Evolutionary conservation across 2,329 filamentous ascomycete genomes (phyloP).

Genomic region (Sporothrix schenckii): DNA sequence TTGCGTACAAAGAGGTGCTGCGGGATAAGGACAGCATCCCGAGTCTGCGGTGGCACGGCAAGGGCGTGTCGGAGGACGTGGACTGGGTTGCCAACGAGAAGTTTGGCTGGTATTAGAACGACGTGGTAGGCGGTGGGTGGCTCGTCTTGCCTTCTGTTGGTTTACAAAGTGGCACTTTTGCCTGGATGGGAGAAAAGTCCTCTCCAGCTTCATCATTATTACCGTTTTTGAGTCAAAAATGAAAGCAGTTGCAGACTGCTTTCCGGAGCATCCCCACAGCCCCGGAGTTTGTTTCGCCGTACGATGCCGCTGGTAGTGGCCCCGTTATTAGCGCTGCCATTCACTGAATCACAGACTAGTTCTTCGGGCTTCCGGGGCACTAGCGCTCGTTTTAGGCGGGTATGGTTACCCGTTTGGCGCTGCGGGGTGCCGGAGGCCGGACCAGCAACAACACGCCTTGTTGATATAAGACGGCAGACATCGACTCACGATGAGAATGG

Average conservation of each 20-base stretch:
- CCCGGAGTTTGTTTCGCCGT: neutral
- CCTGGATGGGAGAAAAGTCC: neutral
- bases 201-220: neutral
- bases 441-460: neutral
- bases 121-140: neutral
- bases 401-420: conserved; percentile 25
- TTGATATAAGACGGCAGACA: neutral
- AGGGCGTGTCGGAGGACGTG: conserved; percentile 53
- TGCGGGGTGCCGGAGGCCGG: neutral
- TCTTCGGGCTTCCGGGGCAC: neutral
- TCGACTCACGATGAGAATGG: too few relatives aligned
- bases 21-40: conserved; percentile 70
- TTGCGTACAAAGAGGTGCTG: conserved; percentile 56
- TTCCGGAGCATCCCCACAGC: neutral
- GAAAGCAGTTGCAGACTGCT: neutral
- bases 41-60: conserved; percentile 71
- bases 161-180: neutral
- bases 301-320: too few relatives aligned
- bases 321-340: neutral
- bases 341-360: neutral
- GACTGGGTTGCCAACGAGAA: conserved; percentile 79
- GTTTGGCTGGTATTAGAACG: conserved; percentile 62
- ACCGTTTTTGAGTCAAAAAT: neutral
- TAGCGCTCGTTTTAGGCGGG: conserved; percentile 9
- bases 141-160: neutral